A percentile compares a stretch with the other conserved stretches of the same genome.
phyloP scores from a whole-genome alignment of 805 yeast genomes.

The Barnettozyma siamensis region DNA sequence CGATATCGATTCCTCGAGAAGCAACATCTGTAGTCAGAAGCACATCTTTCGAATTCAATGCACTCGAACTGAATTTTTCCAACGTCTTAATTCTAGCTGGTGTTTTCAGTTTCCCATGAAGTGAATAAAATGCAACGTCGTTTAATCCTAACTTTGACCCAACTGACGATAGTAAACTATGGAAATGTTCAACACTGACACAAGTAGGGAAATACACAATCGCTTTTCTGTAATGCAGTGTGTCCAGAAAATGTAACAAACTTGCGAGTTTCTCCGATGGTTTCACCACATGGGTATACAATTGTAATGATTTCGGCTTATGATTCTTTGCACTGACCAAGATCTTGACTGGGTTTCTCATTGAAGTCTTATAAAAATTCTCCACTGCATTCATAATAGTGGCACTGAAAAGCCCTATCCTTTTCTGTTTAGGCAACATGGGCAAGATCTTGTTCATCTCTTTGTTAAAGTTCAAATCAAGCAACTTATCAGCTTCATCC shows the following conservation, averaged over 20 bases:
- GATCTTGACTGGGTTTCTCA: conserved; percentile 88
- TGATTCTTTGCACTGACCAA: conserved; percentile 56
- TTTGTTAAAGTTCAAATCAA: conserved; percentile 69
- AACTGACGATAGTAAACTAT: conserved; percentile 39
- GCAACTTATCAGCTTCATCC: conserved; percentile 89
- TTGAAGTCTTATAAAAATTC: conserved; percentile 77
- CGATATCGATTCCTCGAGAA: conserved; percentile 93
- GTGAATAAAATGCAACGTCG: conserved; percentile 48
- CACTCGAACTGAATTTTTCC: conserved; percentile 37
- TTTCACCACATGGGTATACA: conserved; percentile 53
- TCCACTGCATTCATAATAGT: conserved; percentile 81
- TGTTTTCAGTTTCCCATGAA: conserved; percentile 90
- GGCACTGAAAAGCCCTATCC: conserved; percentile 93
- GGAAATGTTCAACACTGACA: conserved; percentile 72
- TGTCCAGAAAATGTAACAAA: conserved; percentile 46
- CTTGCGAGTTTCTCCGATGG: conserved; percentile 58
- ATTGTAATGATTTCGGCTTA: conserved; percentile 58
- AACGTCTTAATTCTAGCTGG: conserved; percentile 73
- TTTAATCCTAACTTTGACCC: conserved; percentile 30
- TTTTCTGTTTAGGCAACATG: conserved; percentile 78
- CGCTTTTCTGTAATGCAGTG: conserved; percentile 62
- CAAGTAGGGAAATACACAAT: conserved; percentile 95
- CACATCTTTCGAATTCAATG: conserved; percentile 42
- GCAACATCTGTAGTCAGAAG: conserved; percentile 97
- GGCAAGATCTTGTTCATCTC: conserved; percentile 66